These are phyloP conservation scores for Aspergillus baeticus DNA, from an alignment of 495 filamentous ascomycete species.

Conservation along the genomic window DNA sequence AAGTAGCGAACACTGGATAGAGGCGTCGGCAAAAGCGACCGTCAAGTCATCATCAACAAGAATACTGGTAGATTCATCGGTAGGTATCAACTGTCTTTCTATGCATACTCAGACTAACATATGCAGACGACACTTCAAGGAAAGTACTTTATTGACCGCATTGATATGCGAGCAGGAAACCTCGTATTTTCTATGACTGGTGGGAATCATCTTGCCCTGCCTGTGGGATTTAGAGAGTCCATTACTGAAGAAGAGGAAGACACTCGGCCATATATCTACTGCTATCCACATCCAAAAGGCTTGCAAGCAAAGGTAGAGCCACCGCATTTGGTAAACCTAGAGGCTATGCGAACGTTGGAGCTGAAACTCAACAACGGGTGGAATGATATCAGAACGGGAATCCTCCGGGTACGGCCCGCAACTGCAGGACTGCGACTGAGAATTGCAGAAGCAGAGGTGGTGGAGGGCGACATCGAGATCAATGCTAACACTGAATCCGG, in stretches of 20 bases:
- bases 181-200: slow-evolving; percentile 55
- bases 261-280: slow-evolving; percentile 44
- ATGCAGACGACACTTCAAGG: slow-evolving; percentile 65
- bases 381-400: slow-evolving; percentile 68
- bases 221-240: slow-evolving; percentile 44
- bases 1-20: slow-evolving; percentile 44
- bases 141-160: slow-evolving; percentile 70
- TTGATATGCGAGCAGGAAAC: slow-evolving; percentile 67
- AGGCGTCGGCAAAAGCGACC: slow-evolving; percentile 28
- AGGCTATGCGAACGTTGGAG: slow-evolving; percentile 72
- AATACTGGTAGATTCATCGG: slow-evolving; percentile 40
- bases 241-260: slow-evolving; percentile 34
- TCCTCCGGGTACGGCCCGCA: slow-evolving; percentile 73
- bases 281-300: slow-evolving; percentile 47
- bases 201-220: slow-evolving; percentile 32
- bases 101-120: slow-evolving; percentile 24
- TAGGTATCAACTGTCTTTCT: slow-evolving; percentile 18
- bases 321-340: slow-evolving; percentile 62
- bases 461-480: slow-evolving; percentile 52
- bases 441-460: slow-evolving; percentile 64
- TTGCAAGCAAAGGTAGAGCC: slow-evolving; percentile 49
- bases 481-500: slow-evolving; percentile 63
- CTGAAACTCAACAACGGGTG: slow-evolving; percentile 71
- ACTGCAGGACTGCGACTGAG: slow-evolving; percentile 86
- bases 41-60: slow-evolving; percentile 41